Conservation (phyloP, 805 yeast species). For the Saccharomycopsis malanga region DNA sequence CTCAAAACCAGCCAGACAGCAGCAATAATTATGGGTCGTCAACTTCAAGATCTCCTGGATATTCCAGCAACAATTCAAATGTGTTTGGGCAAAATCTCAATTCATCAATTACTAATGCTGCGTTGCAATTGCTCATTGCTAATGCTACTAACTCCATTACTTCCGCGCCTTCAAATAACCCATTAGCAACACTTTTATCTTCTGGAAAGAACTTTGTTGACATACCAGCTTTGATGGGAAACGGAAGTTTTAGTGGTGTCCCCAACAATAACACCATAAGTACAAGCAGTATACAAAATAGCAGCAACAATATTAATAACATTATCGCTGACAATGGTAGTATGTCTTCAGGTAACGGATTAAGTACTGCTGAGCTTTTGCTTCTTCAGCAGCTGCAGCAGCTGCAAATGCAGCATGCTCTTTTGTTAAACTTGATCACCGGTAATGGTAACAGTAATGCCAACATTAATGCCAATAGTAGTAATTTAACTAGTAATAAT, state of each 20-base stretch:
- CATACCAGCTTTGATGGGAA: background rate
- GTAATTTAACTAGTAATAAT: background rate
- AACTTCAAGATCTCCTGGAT: background rate
- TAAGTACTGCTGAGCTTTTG: slow-evolving; percentile 16
- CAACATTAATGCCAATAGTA: slow-evolving; percentile 1
- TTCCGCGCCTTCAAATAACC: slow-evolving; percentile 1
- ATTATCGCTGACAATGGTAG: background rate
- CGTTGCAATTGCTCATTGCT: slow-evolving; percentile 17
- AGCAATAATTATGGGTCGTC: background rate
- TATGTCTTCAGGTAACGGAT: slow-evolving; percentile 10
- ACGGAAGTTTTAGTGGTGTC: background rate
- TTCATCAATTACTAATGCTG: slow-evolving; percentile 13
- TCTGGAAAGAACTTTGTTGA: slow-evolving; percentile 1
- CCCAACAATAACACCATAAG: background rate
- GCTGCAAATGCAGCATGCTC: slow-evolving; percentile 23
- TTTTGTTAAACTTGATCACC: slow-evolving; percentile 19
- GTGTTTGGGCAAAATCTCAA: background rate
- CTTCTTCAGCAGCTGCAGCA: slow-evolving; percentile 23
- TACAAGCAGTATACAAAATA: background rate
- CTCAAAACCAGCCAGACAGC: background rate
- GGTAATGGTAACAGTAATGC: slow-evolving; percentile 24
- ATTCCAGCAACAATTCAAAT: background rate
- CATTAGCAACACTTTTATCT: slow-evolving; percentile 3
- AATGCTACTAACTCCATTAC: slow-evolving; percentile 15
- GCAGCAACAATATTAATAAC: background rate